These are phyloP conservation scores for Ascochyta pisi DNA, from an alignment of 2,329 filamentous ascomycete species.

Conservation along the genomic window DNA sequence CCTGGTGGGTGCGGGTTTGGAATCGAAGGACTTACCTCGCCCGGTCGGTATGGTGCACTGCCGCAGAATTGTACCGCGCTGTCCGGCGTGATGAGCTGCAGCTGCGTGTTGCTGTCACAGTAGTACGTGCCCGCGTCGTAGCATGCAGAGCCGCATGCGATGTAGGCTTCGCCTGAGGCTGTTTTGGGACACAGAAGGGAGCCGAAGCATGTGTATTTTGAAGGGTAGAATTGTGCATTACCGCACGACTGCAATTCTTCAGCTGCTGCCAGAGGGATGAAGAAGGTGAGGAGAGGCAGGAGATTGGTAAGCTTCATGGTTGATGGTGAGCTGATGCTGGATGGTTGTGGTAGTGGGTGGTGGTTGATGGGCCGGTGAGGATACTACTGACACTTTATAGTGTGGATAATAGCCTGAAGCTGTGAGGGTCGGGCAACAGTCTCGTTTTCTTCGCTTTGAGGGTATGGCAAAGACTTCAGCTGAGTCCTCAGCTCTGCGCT, in stretches of 20 bases:
- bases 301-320: constrained; percentile 6
- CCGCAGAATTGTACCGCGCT: constrained; percentile 11
- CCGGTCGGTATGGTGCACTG: constrained; percentile 5
- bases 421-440: background rate
- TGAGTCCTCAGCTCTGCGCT: background rate
- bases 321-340: background rate
- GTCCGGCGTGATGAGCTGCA: constrained; percentile 12
- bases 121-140: constrained; percentile 16
- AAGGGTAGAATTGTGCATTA: constrained; percentile 12
- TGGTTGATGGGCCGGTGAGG: background rate
- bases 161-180: constrained; percentile 5
- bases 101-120: constrained; percentile 8
- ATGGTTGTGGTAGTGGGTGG: background rate
- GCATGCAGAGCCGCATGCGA: constrained; percentile 14
- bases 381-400: no score
- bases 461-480: background rate
- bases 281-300: background rate
- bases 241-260: constrained; percentile 11
- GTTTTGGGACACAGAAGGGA: constrained; percentile 12
- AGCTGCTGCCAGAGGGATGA: constrained; percentile 3
- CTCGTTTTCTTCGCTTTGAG: background rate
- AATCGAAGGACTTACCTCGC: background rate
- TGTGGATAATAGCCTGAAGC: background rate
- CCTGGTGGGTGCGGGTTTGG: no score
- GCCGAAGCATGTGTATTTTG: constrained; percentile 16